Base-by-base conservation (phyloP, 768 basidiomycete species). In the Boletus reticulatus region DNA sequence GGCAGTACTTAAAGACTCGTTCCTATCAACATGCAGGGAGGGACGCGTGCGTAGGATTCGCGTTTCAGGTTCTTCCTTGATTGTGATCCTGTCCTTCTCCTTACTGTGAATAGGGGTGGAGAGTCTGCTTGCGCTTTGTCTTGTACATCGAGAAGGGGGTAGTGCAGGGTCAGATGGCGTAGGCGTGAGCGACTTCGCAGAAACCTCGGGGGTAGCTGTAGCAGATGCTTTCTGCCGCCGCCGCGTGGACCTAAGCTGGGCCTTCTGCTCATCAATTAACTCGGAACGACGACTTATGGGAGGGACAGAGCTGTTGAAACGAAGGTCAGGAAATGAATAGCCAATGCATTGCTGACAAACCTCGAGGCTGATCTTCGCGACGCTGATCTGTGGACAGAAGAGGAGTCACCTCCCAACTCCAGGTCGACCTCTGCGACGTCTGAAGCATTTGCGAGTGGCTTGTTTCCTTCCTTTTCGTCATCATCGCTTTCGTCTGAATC, bases 401-500 rank as follows among this genome's bases (percentile, higher is more conserved):
- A 52, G 39, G 62, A 55, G 29, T 72, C 68, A 11, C 56, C 64
- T 22, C 61, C 68, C 48, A 82, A 66, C 66, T 85, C 84, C 63
- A 82, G 79, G 66, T 85, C 82, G n/a, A 73, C 73, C 20, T 80
- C 78, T 45, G 70, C 75, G 48, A 79, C 72, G 52, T 81, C 80
- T 48, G 69, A 71, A 36, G 76, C 78, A 50, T 74, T 71, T n/a
- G 77, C 76, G 24, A 80, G 67, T 20, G 80, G 78, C 31, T 76
- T 74, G 57, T 78, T 74, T 50, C 76, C 79, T 41, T 79, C 82
- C 41, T 71, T 75, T 38, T 72, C 70, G 52, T 83, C 80, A 46
- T 82, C 82, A 24, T 84, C 81, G 55, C 81, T 82, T 55, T 83
- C 82, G 58, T 87, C 85, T 39, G 81, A 82, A 48, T 83, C 82